phyloP scores from a whole-genome alignment of 805 yeast genomes.

The Saturnispora sekii region DNA sequence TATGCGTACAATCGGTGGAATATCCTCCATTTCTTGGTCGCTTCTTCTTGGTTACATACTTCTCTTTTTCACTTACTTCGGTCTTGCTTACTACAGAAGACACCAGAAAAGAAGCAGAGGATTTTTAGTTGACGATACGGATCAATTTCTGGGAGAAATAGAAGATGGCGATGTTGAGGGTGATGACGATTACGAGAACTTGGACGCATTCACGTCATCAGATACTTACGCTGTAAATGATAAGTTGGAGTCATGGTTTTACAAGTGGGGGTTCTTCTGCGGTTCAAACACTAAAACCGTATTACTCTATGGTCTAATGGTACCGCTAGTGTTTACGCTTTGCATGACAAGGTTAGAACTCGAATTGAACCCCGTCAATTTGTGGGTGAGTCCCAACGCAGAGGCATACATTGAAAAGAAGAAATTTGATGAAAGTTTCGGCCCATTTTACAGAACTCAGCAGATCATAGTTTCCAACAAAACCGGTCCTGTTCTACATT shows the following conservation, averaged over 20 bases:
- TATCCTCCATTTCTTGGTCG: conserved; percentile 68
- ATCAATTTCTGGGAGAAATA: conserved; percentile 1
- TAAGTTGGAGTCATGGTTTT: conserved; percentile 38
- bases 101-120: not conserved
- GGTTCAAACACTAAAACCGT: conserved; percentile 50
- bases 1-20: conserved; percentile 37
- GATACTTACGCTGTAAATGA: conserved; percentile 40
- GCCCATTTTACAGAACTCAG: conserved; percentile 85
- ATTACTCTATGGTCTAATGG: conserved; percentile 31
- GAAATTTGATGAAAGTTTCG: conserved; percentile 71
- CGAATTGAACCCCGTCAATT: conserved; percentile 70
- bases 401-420: conserved; percentile 58
- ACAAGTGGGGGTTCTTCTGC: conserved; percentile 46
- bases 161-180: not conserved
- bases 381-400: conserved; percentile 84
- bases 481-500: conserved; percentile 51
- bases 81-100: not conserved
- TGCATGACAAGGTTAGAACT: conserved; percentile 45
- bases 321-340: conserved; percentile 38
- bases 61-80: conserved; percentile 3
- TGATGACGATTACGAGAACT: conserved; percentile 3
- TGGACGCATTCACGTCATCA: conserved; percentile 14
- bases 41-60: conserved; percentile 41
- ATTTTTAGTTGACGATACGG: conserved; percentile 11
- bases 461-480: conserved; percentile 69